A percentile compares a stretch with the other conserved stretches of the same genome.
Conservation (phyloP, 2,329 filamentous ascomycete species). For the Cytospora mali region DNA sequence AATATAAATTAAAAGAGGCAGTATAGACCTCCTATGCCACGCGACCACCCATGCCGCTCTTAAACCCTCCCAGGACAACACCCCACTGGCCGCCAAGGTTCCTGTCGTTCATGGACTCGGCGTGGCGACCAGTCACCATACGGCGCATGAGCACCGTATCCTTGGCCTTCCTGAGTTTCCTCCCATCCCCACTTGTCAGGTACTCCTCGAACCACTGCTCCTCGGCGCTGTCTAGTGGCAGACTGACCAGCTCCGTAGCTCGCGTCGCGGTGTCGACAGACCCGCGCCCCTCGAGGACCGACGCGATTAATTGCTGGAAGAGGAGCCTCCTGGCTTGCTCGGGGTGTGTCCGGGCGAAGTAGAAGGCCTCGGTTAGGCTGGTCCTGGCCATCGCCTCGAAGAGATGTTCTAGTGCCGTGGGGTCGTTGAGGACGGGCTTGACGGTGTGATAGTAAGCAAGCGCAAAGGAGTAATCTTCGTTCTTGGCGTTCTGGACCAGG, state of each 20-base stretch:
- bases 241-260: conserved; percentile 69
- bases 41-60: conserved; percentile 44
- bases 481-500: conserved; percentile 63
- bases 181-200: conserved; percentile 66
- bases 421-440: conserved; percentile 69
- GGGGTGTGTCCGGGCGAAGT: conserved; percentile 69
- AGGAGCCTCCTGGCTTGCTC: conserved; percentile 63
- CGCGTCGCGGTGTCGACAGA: conserved; percentile 51
- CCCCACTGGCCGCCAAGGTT: conserved; percentile 50
- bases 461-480: conserved; percentile 64
- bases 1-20: not conserved
- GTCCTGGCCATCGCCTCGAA: conserved; percentile 69
- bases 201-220: conserved; percentile 75
- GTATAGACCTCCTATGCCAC: conserved; percentile 12
- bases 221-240: conserved; percentile 72
- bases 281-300: conserved; percentile 52
- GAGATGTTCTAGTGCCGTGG: conserved; percentile 64
- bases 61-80: conserved; percentile 54
- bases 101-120: conserved; percentile 49
- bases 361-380: conserved; percentile 72
- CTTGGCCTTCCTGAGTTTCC: conserved; percentile 64
- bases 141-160: conserved; percentile 76
- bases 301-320: conserved; percentile 66
- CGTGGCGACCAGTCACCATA: conserved; percentile 66
- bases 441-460: conserved; percentile 80